Percentiles rank a stretch among this genome's conserved stretches.
Evolutionary conservation across 371 early-diverging fungal species (phyloP).

Genomic region (Zopfochytrium polystomum): DNA sequence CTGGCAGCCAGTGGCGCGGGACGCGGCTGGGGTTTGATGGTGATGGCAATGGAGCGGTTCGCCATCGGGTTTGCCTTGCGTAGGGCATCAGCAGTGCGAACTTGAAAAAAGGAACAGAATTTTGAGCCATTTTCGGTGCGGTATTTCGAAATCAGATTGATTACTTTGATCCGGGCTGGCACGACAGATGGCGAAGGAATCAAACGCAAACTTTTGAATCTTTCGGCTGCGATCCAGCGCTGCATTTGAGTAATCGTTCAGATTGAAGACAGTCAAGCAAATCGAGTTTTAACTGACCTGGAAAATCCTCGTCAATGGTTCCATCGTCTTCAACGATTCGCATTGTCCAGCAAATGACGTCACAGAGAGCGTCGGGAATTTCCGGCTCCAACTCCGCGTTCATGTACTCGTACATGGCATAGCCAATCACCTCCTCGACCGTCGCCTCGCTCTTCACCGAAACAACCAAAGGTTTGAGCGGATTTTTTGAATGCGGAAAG

Average conservation of each 20-base stretch:
- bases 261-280: too few species aligned
- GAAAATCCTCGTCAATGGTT: conserved; percentile 91
- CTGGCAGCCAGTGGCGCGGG: too few species aligned
- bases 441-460: conserved; percentile 76
- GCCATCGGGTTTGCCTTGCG: too few species aligned
- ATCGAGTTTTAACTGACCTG: conserved; percentile 60
- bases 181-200: conserved; percentile 84
- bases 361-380: conserved; percentile 60
- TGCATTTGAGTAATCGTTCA: too few species aligned
- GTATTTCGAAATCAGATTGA: too few species aligned
- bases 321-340: conserved; percentile 94
- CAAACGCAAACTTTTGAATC: conserved; percentile 82
- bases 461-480: conserved; percentile 59
- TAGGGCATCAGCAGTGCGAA: too few species aligned
- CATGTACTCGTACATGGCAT: conserved; percentile 74
- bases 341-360: conserved; percentile 76
- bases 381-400: conserved; percentile 61
- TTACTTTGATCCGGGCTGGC: conserved; percentile 73
- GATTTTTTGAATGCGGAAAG: conserved; percentile 37
- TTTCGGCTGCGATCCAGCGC: conserved; percentile 81
- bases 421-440: conserved; percentile 91
- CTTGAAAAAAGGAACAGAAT: too few species aligned
- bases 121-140: too few species aligned
- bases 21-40: too few species aligned
- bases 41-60: too few species aligned